Conservation (phyloP, 1,139 yeast species). For the Yamadazyma diddensiae region DNA sequence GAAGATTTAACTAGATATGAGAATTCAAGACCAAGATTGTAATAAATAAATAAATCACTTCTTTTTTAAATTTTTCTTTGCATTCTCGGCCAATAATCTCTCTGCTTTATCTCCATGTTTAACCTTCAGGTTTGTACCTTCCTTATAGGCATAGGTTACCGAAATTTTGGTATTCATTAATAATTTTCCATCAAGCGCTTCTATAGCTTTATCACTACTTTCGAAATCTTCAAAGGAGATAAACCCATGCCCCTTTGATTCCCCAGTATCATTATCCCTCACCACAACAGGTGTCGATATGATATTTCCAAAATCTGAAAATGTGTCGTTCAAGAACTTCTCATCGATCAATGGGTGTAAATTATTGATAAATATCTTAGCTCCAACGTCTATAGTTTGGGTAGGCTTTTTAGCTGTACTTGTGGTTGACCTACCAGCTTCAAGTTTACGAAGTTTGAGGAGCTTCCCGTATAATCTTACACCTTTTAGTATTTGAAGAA, state of each 20-base stretch:
- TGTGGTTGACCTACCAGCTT: conserved; percentile 5
- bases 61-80: conserved; percentile 33
- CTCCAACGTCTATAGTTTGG: conserved; percentile 56
- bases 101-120: conserved; percentile 83
- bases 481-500: conserved; percentile 57
- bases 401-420: conserved; percentile 8
- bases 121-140: conserved; percentile 34
- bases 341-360: conserved; percentile 70
- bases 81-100: conserved; percentile 68
- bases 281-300: conserved; percentile 50
- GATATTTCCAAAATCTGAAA: conserved; percentile 68
- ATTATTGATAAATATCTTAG: conserved; percentile 72
- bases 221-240: conserved; percentile 58
- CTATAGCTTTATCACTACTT: conserved; percentile 70
- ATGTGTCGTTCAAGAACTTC: conserved; percentile 54
- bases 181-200: conserved; percentile 63
- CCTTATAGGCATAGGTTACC: conserved; percentile 73
- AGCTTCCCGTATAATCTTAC: conserved; percentile 63
- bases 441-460: conserved; percentile 42
- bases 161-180: conserved; percentile 64
- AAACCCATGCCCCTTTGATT: conserved; percentile 65
- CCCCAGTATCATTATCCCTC: conserved; percentile 46
- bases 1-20: conserved; percentile 56
- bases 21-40: conserved; percentile 49
- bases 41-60: conserved; percentile 2